Conservation (phyloP, 768 basidiomycete species). For the Leccinum variicolor region DNA sequence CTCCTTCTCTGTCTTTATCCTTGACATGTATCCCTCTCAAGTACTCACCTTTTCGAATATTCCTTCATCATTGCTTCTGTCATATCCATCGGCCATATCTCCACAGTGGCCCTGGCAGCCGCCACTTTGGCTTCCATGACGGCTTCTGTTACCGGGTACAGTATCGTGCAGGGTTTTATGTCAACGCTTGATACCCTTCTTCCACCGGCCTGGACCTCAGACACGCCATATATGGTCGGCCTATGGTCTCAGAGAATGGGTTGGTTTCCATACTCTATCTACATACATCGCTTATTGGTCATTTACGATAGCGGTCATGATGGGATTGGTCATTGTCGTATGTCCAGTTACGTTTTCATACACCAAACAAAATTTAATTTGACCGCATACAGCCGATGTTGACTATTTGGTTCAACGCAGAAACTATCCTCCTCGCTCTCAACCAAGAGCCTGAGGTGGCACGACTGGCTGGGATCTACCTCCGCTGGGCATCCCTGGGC, state of each 20-base stretch:
- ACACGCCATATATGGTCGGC: slow-evolving; percentile 79
- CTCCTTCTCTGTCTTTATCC: neutral
- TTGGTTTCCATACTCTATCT: slow-evolving; percentile 32
- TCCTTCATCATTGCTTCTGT: slow-evolving; percentile 82
- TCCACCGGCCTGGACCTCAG: slow-evolving; percentile 92
- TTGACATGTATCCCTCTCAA: slow-evolving; percentile 24
- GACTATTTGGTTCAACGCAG: slow-evolving; percentile 80
- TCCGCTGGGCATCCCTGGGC: slow-evolving; percentile 72
- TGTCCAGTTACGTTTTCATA: slow-evolving; percentile 21
- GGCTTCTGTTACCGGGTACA: slow-evolving; percentile 51
- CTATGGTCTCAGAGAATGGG: slow-evolving; percentile 90
- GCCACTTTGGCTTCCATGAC: slow-evolving; percentile 75
- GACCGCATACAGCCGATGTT: slow-evolving; percentile 43
- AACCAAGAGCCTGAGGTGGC: slow-evolving; percentile 86
- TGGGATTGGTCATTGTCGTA: slow-evolving; percentile 57
- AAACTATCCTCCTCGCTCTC: slow-evolving; percentile 69
- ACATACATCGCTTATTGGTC: slow-evolving; percentile 5
- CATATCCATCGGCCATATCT: slow-evolving; percentile 86
- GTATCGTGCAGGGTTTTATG: slow-evolving; percentile 77
- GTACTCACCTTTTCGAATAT: slow-evolving; percentile 81
- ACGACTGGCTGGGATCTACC: slow-evolving; percentile 67
- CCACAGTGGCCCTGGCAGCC: slow-evolving; percentile 85
- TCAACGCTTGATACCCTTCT: slow-evolving; percentile 91
- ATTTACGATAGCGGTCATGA: slow-evolving; percentile 52
- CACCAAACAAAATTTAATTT: neutral